Evolutionary conservation across 148 eudicot species (phyloP), one percentile per base, ranked within the genome.

Genomic region (Selenicereus undatus): DNA sequence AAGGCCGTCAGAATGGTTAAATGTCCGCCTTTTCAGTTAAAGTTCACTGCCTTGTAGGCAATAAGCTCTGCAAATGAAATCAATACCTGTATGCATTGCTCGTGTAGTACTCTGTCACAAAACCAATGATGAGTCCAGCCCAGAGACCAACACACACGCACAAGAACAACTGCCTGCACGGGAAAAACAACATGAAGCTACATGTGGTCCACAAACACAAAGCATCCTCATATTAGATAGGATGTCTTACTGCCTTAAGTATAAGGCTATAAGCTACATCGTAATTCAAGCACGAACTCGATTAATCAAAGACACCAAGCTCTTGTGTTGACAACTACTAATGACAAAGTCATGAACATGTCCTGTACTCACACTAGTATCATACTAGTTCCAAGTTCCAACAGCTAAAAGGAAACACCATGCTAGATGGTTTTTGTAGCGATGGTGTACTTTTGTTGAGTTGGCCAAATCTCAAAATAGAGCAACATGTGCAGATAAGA

Each of bases 121-220:
- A 94, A 74, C 98, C 98, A 82, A 94, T 94, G 77, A 93, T 88
- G 70, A 93, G 98, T 54, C 98, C 98, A 81, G 98, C 98, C 98
- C 95, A 93, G 83, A 93, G 83, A 73, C 98, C 98, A 78, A 94
- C 98, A 85, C 85, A 76, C 68, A 94, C 98, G 80, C 98, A 94
- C 70, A 91, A 81, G 85, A 92, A 92, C 77, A 94, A 78, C 81
- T 94, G 94, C 98, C 98, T 94, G 89, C 86, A 88, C 42, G 78
- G 26, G 43, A 10, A 78, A 51, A 74, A 14, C 27, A 22, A 48
- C 27, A 64, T n/a, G 26, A 64, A 64, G 29, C 26, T 27, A 64
- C 68, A 64, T n/a, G 68, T 8, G 27, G 11, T 22, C 13, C 72
- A 56, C 30, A 51, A 30, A 76, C 71, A 48, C 32, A 2, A 30